Base-by-base conservation (phyloP, 2,329 filamentous ascomycete genomes). In the Dactylella cylindrospora region DNA sequence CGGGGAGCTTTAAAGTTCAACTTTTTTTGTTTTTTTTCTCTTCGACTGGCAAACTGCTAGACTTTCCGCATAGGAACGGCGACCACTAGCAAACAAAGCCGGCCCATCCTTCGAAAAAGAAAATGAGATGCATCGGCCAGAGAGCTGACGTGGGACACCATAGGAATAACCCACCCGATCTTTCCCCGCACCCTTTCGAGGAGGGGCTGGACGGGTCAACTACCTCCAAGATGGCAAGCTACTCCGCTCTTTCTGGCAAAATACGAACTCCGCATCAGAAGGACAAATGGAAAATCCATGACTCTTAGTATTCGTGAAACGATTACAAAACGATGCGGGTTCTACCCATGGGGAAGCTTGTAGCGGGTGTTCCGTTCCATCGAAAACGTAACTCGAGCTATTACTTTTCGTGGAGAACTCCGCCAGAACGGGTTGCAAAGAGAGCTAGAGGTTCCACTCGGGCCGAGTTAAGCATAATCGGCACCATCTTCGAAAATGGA, bases 291-390 rank as follows among this genome's bases (percentile, higher is more conserved):
- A 13, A 40, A 9, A 19, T 10, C 33, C 5, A 38, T 17, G n/a
- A 9, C 15, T 9, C 9, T 12, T 15, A 9, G 13, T n/a, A n/a
- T n/a, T n/a, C n/a, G 49, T 54, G 49, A 62, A 54, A 54, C 57
- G 35, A 44, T 49, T 41, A 49, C 49, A 40, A 54, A 54, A 62
- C 36, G 17, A 57, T 57, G 52, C 52, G 44, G 39, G 41, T 44
- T 35, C 31, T 22, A 39, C 43, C 32, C 28, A 54, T 40, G 43
- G 50, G 57, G 57, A 49, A 62, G 57, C 45, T 54, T 62, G 22
- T 62, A 44, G 57, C 55, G 55, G n/a, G 39, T 12, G 38, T 52
- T n/a, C n/a, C n/a, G n/a, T n/a, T n/a, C n/a, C n/a, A n/a, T n/a
- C n/a, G n/a, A n/a, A n/a, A n/a, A n/a, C n/a, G n/a, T n/a, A n/a